Evolutionary conservation across 805 yeast species (phyloP).

Genomic region (Candida namnaoensis): DNA sequence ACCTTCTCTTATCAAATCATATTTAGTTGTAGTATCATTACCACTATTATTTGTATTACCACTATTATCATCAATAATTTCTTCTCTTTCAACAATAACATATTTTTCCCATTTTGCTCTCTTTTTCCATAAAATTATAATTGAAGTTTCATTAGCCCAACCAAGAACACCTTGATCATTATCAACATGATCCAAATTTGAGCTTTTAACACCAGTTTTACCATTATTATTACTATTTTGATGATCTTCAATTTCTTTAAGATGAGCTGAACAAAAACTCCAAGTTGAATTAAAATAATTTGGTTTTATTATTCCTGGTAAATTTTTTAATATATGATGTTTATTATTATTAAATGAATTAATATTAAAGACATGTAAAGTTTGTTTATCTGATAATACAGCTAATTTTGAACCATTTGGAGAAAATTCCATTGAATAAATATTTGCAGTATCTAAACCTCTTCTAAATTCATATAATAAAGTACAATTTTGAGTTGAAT

Average conservation of each 20-base stretch:
- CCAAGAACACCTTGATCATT: constrained; percentile 46
- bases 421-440: constrained; percentile 79
- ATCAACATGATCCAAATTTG: constrained; percentile 11
- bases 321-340: constrained; percentile 54
- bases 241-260: constrained; percentile 19
- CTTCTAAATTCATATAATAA: constrained; percentile 80
- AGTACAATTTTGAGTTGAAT: constrained; percentile 59
- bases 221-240: not conserved
- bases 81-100: constrained; percentile 47
- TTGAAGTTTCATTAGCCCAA: constrained; percentile 63
- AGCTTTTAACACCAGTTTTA: too few relatives aligned
- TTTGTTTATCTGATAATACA: constrained; percentile 80
- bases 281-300: constrained; percentile 77
- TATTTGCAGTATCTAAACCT: constrained; percentile 78
- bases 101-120: constrained; percentile 84
- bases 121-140: constrained; percentile 68
- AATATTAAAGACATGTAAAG: constrained; percentile 76
- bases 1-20: constrained; percentile 59
- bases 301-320: constrained; percentile 54
- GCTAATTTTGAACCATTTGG: constrained; percentile 73
- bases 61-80: not conserved
- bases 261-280: constrained; percentile 74
- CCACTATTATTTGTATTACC: not conserved
- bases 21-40: constrained; percentile 24
- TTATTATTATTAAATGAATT: constrained; percentile 33